Evolutionary conservation across 2,329 filamentous ascomycete genomes (phyloP).

Genomic region (Clathrospora elynae): DNA sequence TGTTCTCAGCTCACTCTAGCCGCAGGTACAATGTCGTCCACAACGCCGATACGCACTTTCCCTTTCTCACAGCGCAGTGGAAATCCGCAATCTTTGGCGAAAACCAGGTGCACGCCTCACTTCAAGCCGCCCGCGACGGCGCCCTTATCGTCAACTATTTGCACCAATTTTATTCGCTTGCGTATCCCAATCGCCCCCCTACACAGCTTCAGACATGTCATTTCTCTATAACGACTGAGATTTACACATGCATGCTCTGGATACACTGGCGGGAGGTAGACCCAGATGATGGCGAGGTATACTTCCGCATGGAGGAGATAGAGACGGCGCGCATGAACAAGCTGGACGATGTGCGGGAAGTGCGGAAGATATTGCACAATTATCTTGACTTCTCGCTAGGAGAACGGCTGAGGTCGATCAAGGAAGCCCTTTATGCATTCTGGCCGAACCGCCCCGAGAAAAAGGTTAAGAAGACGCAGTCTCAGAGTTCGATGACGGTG

Average conservation of each 20-base stretch:
- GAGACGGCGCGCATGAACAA: conserved; percentile 16
- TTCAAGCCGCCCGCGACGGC: conserved; percentile 22
- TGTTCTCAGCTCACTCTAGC: conserved; percentile 6
- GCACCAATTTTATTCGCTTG: conserved; percentile 21
- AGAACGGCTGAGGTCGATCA: conserved; percentile 16
- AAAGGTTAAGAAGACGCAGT: conserved; percentile 5
- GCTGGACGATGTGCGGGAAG: conserved; percentile 11
- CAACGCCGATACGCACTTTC: conserved; percentile 17
- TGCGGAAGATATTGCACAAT: conserved; percentile 17
- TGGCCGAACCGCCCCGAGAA: conserved; percentile 13
- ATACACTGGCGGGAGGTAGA: conserved; percentile 20
- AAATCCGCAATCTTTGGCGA: conserved; percentile 21
- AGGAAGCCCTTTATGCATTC: conserved; percentile 15
- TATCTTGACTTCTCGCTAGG: conserved; percentile 16
- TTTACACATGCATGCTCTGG: conserved; percentile 15
- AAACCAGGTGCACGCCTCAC: conserved; percentile 15
- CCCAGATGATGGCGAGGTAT: conserved; percentile 14
- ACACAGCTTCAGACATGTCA: conserved; percentile 21
- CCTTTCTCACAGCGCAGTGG: conserved; percentile 21
- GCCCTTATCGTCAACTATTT: conserved; percentile 24
- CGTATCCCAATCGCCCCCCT: conserved; percentile 16
- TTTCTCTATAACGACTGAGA: conserved; percentile 15
- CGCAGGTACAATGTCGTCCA: conserved; percentile 20
- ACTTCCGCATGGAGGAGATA: conserved; percentile 19
- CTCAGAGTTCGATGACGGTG: conserved; percentile 8